Base-by-base conservation (phyloP, 306 rosid species). In the Comarum palustre region DNA sequence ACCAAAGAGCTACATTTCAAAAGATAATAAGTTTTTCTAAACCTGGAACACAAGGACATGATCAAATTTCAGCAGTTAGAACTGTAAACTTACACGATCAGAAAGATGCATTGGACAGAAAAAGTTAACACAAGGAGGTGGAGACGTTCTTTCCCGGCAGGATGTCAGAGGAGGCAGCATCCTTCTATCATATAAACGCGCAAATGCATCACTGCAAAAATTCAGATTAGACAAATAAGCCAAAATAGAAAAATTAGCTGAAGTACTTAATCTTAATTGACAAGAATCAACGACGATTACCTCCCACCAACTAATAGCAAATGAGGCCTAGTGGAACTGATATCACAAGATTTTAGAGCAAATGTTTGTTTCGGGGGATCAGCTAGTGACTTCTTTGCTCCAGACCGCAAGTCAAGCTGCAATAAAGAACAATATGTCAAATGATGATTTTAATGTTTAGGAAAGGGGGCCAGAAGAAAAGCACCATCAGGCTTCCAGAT, bases 101-200 rank as follows among this genome's bases (percentile, higher is more conserved):
- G 99, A 91, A 73, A 95, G 99, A 83, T 95, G 99, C 96, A 90
- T 90, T 20, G 99, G 99, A 76, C 99, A 91, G 80, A 90, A 95
- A 81, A 90, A 95, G 83, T 86, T 91, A 79, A 91, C 96, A 78
- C 99, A 95, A 64, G 88, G 93, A 80, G 99, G 97, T 36, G 99
- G 89, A 14, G 89, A 76, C 86, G 77, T 86, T 82, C 88, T 90
- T 82, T 86, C 83, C 81, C 77, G 85, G 73, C 93, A 84, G 62
- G 96, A 90, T 73, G 93, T 81, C 69, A 84, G 76, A 65, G 97
- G 90, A 1, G 97, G 93, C 68, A 95, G 83, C 96, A 91, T 95
- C 90, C 99, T 91, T 83, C 99, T 83, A 79, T 95, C 99, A 77
- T 95, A 91, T 79, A 95, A 80, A 64, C 99, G 99, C 12, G 99